Conservation (phyloP, 2,329 filamentous ascomycete species). For the Penicillium decumbens region DNA sequence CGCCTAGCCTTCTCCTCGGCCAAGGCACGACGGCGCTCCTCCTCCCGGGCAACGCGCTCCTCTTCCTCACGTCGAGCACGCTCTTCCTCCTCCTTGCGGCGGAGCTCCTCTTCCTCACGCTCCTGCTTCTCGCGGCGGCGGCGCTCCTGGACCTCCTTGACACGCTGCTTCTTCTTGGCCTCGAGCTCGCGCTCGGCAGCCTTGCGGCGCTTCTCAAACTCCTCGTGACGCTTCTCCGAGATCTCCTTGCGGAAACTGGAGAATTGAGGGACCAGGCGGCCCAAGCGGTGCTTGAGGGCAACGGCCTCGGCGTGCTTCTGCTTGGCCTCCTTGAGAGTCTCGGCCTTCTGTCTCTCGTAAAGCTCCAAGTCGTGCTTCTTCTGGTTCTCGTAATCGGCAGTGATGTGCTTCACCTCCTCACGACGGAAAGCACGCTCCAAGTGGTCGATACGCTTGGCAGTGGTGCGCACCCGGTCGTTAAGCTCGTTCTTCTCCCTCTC, state of each 20-base stretch:
- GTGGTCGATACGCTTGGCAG: constrained; percentile 93
- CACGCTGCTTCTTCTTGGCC: constrained; percentile 79
- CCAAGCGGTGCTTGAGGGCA: constrained; percentile 87
- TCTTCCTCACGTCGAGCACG: constrained; percentile 74
- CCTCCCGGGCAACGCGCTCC: constrained; percentile 72
- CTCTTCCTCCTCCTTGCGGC: constrained; percentile 79
- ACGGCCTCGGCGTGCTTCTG: constrained; percentile 88
- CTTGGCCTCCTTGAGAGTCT: constrained; percentile 75
- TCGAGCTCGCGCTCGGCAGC: constrained; percentile 90
- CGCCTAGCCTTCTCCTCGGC: constrained; percentile 64
- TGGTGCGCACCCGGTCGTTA: constrained; percentile 82
- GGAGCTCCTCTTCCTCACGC: constrained; percentile 76
- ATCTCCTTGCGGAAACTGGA: constrained; percentile 77
- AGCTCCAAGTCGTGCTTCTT: constrained; percentile 70
- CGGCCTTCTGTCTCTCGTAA: constrained; percentile 72
- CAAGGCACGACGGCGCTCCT: constrained; percentile 69
- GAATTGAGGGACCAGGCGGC: constrained; percentile 76
- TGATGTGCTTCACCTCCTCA: constrained; percentile 89
- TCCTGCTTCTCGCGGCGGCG: constrained; percentile 78
- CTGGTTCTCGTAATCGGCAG: constrained; percentile 79
- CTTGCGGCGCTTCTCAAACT: constrained; percentile 91
- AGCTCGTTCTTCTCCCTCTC: constrained; percentile 98
- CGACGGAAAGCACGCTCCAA: constrained; percentile 94
- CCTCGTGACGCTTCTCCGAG: constrained; percentile 80
- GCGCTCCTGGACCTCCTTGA: constrained; percentile 82